Evolutionary conservation across 2,329 filamentous ascomycete species (phyloP).

Genomic region (Dryadomyces sulphureus): DNA sequence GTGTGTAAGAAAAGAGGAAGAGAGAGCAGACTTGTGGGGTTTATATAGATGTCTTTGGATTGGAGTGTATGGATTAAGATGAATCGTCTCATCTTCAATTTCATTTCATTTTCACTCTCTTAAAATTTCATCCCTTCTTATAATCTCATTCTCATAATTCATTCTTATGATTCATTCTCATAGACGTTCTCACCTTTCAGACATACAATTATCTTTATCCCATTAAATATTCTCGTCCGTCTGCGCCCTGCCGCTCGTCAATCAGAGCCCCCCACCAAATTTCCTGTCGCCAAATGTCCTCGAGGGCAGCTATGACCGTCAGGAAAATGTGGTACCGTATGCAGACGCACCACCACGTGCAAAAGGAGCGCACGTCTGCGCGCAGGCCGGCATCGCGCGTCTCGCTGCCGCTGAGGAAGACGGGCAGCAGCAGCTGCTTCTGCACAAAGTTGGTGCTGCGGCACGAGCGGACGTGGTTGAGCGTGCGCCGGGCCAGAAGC

Average conservation of each 20-base stretch:
- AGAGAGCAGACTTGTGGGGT: too few species aligned
- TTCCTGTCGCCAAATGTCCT: slow-evolving; percentile 11
- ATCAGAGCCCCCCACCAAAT: not conserved
- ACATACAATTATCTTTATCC: too few species aligned
- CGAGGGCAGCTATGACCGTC: slow-evolving; percentile 9
- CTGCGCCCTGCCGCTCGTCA: not conserved
- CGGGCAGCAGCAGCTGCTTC: slow-evolving; percentile 21
- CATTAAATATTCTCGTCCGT: slow-evolving; percentile 4
- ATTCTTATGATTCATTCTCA: too few species aligned
- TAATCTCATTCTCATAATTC: too few species aligned
- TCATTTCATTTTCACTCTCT: too few species aligned
- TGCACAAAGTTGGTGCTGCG: slow-evolving; percentile 16
- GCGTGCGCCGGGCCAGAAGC: slow-evolving; percentile 14
- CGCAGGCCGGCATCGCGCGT: slow-evolving; percentile 13
- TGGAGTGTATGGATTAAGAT: too few species aligned
- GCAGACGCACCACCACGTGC: slow-evolving; percentile 17
- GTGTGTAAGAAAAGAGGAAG: too few species aligned
- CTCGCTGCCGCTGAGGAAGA: slow-evolving; percentile 20
- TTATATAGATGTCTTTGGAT: too few species aligned
- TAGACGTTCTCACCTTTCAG: too few species aligned
- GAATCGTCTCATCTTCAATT: too few species aligned
- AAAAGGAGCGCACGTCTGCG: slow-evolving; percentile 15
- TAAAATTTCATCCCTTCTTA: too few species aligned
- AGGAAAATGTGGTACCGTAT: slow-evolving; percentile 19
- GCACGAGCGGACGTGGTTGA: slow-evolving; percentile 18